phyloP scores from a whole-genome alignment of 2,329 filamentous ascomycete genomes.

The Sarocladiaceae sp. region DNA sequence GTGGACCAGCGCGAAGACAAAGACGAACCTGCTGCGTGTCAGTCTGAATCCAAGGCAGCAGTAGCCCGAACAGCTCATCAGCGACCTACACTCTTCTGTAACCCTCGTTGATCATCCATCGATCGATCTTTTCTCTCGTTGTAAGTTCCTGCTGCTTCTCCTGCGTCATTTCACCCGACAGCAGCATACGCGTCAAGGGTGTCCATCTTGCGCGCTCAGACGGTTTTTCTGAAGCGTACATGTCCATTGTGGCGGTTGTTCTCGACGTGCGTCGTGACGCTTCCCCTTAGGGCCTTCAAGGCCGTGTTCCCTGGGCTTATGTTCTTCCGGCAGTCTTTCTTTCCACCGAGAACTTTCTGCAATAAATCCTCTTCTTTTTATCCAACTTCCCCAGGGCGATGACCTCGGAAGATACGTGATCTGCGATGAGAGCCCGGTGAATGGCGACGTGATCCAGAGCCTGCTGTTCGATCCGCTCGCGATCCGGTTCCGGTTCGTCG shows the following conservation, averaged over 20 bases:
- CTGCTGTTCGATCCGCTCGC: constrained; percentile 7
- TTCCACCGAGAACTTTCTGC: constrained; percentile 2
- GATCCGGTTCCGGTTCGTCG: neutral
- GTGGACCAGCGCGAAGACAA: constrained; percentile 67
- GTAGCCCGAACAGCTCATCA: neutral
- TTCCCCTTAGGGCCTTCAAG: constrained; percentile 8
- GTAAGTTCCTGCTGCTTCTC: constrained; percentile 64
- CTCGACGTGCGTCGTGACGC: neutral
- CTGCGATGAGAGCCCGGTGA: too few relatives aligned
- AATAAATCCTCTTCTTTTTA: neutral
- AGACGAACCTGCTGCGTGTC: constrained; percentile 57
- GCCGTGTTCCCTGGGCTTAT: neutral
- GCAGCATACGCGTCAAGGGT: constrained; percentile 72
- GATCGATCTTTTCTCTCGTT: constrained; percentile 65
- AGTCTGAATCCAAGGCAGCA: constrained; percentile 8
- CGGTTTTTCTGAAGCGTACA: constrained; percentile 26
- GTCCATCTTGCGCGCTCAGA: constrained; percentile 77
- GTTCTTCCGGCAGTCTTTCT: constrained; percentile 4
- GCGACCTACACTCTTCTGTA: constrained; percentile 67
- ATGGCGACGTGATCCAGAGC: constrained; percentile 4
- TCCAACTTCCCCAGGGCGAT: neutral
- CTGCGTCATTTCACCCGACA: constrained; percentile 75
- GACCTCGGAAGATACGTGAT: neutral
- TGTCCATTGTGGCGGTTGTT: constrained; percentile 19
- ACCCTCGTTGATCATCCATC: constrained; percentile 87